These are phyloP conservation scores for Candida maris DNA, from an alignment of 805 yeast genomes.

Conservation along the genomic window DNA sequence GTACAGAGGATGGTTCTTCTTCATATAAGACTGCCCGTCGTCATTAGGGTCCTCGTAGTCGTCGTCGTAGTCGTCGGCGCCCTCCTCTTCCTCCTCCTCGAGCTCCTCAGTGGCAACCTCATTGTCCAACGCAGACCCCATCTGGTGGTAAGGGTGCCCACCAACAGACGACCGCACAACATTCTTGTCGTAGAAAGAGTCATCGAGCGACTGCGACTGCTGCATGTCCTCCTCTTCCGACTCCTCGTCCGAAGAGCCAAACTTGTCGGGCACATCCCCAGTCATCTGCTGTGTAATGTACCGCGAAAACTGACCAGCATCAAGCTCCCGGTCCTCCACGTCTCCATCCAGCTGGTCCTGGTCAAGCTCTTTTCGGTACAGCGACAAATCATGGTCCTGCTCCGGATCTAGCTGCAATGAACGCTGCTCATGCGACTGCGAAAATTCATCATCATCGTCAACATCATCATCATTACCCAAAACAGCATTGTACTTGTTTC, in stretches of 20 bases:
- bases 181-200: constrained; percentile 11
- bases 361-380: constrained; percentile 14
- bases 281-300: constrained; percentile 76
- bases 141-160: constrained; percentile 34
- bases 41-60: constrained; percentile 79
- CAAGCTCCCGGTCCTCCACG: constrained; percentile 23
- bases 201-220: constrained; percentile 6
- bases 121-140: constrained; percentile 37
- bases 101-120: constrained; percentile 67
- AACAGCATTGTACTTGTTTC: constrained; percentile 92
- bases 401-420: constrained; percentile 23
- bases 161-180: constrained; percentile 27
- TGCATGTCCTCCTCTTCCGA: constrained; percentile 45
- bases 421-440: constrained; percentile 16
- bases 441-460: constrained; percentile 32
- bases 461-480: constrained; percentile 55
- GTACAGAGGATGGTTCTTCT: constrained; percentile 57
- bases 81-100: constrained; percentile 22
- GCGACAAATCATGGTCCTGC: constrained; percentile 20
- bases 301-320: constrained; percentile 57
- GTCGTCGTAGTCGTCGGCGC: constrained; percentile 32
- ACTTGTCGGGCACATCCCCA: constrained; percentile 45
- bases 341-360: constrained; percentile 22
- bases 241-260: constrained; percentile 54
- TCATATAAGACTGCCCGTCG: constrained; percentile 72